Conservation (phyloP, 768 basidiomycete genomes). For the Coprinellus aureogranulatus region DNA sequence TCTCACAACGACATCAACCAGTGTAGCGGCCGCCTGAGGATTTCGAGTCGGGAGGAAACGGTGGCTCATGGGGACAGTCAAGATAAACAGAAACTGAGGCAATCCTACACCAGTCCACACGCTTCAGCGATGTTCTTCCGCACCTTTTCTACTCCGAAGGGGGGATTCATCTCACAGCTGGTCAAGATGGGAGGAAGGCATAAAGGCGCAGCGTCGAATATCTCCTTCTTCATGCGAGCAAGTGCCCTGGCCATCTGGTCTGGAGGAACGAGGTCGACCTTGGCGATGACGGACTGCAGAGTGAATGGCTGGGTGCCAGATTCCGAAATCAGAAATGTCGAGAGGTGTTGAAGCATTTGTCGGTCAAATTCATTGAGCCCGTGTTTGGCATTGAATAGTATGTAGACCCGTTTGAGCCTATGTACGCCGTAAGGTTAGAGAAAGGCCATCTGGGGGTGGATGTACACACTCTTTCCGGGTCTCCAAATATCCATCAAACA, state of each 20-base stretch:
- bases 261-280: constrained; percentile 52
- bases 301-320: constrained; percentile 48
- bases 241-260: constrained; percentile 35
- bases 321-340: constrained; percentile 34
- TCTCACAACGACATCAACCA: no score
- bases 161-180: constrained; percentile 43
- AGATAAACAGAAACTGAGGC: no score
- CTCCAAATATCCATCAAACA: constrained; percentile 65
- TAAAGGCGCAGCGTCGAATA: constrained; percentile 55
- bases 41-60: no score
- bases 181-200: constrained; percentile 69
- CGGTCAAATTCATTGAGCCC: constrained; percentile 54
- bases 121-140: constrained; percentile 59
- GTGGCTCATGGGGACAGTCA: no score
- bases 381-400: constrained; percentile 69
- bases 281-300: constrained; percentile 72
- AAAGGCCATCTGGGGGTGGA: constrained; percentile 4
- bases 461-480: constrained; percentile 56
- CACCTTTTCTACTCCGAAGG: constrained; percentile 56
- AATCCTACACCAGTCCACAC: constrained; percentile 40
- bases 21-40: no score
- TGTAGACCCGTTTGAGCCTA: constrained; percentile 69
- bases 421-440: not conserved
- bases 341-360: constrained; percentile 60
- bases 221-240: constrained; percentile 43